A percentile compares a stretch with the other conserved stretches of the same genome.
Evolutionary conservation across 345 rosid genomes (phyloP).

Genomic region (Aquilaria sinensis): DNA sequence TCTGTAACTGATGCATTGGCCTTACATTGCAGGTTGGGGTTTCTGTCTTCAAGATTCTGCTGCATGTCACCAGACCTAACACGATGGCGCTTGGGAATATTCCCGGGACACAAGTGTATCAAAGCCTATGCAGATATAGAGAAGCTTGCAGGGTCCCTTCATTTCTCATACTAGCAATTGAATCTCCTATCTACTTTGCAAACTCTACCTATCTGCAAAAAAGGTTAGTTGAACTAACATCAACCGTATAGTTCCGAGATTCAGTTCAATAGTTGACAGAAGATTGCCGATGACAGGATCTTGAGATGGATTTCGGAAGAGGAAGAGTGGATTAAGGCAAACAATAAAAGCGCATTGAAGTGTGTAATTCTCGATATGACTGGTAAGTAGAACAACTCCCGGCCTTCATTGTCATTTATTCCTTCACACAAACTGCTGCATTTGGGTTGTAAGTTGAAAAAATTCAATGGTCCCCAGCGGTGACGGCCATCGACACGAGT

Average conservation of each 20-base stretch:
- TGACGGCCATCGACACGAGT: constrained; percentile 85
- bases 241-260: background rate
- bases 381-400: constrained; percentile 27
- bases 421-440: background rate
- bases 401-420: background rate
- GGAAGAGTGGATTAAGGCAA: constrained; percentile 59
- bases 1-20: background rate
- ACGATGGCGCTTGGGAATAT: constrained; percentile 72
- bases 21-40: constrained; percentile 65
- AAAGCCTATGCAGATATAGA: constrained; percentile 56
- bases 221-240: constrained; percentile 38
- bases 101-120: constrained; percentile 70
- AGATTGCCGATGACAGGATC: constrained; percentile 35
- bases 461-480: constrained; percentile 43
- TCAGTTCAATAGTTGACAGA: background rate
- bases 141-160: constrained; percentile 72
- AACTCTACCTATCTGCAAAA: constrained; percentile 87
- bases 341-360: constrained; percentile 39
- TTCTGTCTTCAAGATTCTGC: constrained; percentile 75
- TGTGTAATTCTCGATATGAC: constrained; percentile 86
- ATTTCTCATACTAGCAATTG: constrained; percentile 67
- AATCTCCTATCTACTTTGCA: constrained; percentile 89
- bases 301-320: constrained; percentile 85
- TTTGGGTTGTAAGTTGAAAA: constrained; percentile 4
- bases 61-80: constrained; percentile 90